Conservation (phyloP, 495 filamentous ascomycete species). For the Emericellopsis terricola region DNA sequence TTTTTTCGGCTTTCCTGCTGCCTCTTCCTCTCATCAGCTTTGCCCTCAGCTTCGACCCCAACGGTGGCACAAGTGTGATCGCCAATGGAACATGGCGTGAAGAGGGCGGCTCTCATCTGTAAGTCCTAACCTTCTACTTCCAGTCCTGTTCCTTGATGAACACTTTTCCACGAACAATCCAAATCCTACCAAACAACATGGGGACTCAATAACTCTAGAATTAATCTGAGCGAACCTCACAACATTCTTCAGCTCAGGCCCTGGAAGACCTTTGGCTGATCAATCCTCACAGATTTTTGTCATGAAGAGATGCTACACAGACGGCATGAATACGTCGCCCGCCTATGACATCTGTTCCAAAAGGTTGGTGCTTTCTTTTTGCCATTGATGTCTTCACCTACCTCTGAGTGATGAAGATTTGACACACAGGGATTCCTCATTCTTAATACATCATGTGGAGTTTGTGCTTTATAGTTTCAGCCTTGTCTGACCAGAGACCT, state of each 20-base stretch:
- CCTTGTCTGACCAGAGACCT: conserved; percentile 70
- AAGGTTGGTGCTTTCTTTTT: conserved; percentile 36
- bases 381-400: conserved; percentile 12
- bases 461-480: conserved; percentile 76
- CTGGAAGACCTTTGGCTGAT: conserved; percentile 1
- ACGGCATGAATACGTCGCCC: too few species aligned
- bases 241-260: conserved; percentile 1
- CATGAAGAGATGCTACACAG: conserved; percentile 4
- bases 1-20: conserved; percentile 1
- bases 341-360: too few species aligned
- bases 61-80: too few species aligned
- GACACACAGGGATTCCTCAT: conserved; percentile 95
- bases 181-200: conserved; percentile 54
- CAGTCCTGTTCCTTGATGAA: too few species aligned
- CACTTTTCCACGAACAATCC: conserved; percentile 52
- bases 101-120: too few species aligned
- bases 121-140: too few species aligned
- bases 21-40: conserved; percentile 3
- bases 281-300: neutral
- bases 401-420: conserved; percentile 68
- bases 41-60: too few species aligned
- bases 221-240: conserved; percentile 41
- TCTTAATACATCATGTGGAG: conserved; percentile 80
- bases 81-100: too few species aligned
- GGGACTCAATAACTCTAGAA: conserved; percentile 49